These are phyloP conservation scores for Histomonas meleagridis DNA, from an alignment of 208 protist genomes.

Conservation along the genomic window DNA sequence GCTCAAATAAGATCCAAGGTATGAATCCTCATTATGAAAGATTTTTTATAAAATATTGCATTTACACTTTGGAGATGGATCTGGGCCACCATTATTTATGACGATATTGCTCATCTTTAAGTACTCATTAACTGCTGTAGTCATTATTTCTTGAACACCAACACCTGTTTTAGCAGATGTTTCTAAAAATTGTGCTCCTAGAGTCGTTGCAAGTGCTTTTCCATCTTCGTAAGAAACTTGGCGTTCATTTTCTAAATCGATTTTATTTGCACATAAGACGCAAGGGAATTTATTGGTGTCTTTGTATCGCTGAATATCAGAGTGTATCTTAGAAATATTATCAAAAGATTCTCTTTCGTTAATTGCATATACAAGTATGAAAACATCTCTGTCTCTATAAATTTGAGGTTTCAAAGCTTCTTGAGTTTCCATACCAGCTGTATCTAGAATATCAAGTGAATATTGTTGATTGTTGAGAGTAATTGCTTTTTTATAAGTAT, in stretches of 20 bases:
- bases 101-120: no score
- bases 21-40: no score
- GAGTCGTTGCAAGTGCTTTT: not conserved
- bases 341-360: not conserved
- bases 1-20: no score
- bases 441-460: not conserved
- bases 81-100: no score
- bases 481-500: not conserved
- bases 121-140: no score
- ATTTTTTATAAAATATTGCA: no score
- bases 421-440: conserved; percentile 26
- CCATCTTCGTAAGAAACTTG: not conserved
- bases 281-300: not conserved
- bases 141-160: not conserved
- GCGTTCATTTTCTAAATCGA: not conserved
- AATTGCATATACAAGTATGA: not conserved
- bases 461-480: not conserved
- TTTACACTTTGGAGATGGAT: no score
- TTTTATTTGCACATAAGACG: not conserved
- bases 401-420: not conserved
- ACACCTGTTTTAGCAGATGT: not conserved
- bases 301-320: not conserved
- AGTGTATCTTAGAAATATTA: not conserved
- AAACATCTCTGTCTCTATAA: not conserved
- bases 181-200: not conserved